Percentiles rank a stretch among this genome's conserved stretches.
These are phyloP conservation scores for Glebionis coronaria DNA, from an alignment of 129 eudicot genomes.

Conservation along the genomic window DNA sequence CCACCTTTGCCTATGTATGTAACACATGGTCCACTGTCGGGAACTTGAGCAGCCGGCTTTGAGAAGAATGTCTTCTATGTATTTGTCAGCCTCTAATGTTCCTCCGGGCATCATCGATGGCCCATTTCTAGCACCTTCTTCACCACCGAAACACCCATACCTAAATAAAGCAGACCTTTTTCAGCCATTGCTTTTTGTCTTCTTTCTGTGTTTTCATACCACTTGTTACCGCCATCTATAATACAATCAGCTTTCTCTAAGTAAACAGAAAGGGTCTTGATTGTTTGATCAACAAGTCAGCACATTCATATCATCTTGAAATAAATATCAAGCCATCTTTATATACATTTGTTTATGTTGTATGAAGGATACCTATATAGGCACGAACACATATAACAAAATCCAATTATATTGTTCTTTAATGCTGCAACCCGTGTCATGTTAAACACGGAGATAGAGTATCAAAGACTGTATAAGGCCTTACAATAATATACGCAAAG, in stretches of 20 bases:
- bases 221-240: slow-evolving; percentile 51
- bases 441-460: background rate
- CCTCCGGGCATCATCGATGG: slow-evolving; percentile 45
- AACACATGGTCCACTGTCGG: slow-evolving; percentile 43
- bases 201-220: slow-evolving; percentile 50
- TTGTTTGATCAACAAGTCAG: slow-evolving; percentile 52
- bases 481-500: background rate
- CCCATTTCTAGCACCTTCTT: slow-evolving; percentile 50
- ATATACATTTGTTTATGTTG: background rate
- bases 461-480: background rate
- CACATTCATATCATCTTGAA: too few relatives aligned
- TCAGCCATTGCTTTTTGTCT: slow-evolving; percentile 36
- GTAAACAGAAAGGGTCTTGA: slow-evolving; percentile 60
- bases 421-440: background rate
- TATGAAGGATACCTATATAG: background rate
- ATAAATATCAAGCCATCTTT: background rate
- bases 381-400: background rate
- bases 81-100: slow-evolving; percentile 35
- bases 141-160: slow-evolving; percentile 52
- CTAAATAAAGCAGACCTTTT: slow-evolving; percentile 37
- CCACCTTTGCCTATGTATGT: slow-evolving; percentile 46
- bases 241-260: slow-evolving; percentile 45
- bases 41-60: slow-evolving; percentile 48
- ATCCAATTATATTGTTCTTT: background rate
- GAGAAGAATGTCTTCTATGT: slow-evolving; percentile 28